Evolutionary conservation across 1,139 yeast genomes (phyloP), one percentile per base, ranked within the genome.

Genomic region (Geotrichum bryndzae): DNA sequence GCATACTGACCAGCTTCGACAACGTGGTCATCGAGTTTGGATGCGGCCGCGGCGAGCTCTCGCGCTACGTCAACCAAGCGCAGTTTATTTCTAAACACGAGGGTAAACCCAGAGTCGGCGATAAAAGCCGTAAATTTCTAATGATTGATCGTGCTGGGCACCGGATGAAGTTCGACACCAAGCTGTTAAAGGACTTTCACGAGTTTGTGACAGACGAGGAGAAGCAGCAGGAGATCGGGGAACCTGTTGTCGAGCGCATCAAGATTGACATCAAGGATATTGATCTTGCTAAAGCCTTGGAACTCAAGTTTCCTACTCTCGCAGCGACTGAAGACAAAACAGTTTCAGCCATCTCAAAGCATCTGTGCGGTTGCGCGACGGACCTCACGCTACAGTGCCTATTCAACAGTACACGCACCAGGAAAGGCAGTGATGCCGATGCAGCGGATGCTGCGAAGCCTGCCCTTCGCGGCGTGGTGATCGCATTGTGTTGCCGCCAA

Each of bases 401-500:
- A 1, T 65, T 80, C 38, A 85, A 84, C 63, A 80, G 84, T 3
- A 41, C 57, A 7, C 46, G 46, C 46, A 3, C 46, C 6, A 18
- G 46, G n/a, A 15, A 41, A 5, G n/a, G 1, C 46, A 27, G 1
- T 1, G 7, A 31, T 58, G 67, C 6, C 35, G 60, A 2, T 59
- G 65, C 65, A 53, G 68, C 6, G 53, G 41, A 53, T 57, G 54
- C 53, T 61, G 64, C 29, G 72, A 60, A 15, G 33, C 46, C 56
- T n/a, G 31, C 53, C 33, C 66, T 84, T 60, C 73, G 76, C 1
- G 96, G 95, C 0, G 73, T 88, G 63, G 75, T 88, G 53, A 89
- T 91, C 54, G 97, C 97, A n/a, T 86, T 91, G 89, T 91, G 97
- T 70, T 91, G 97, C 73, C 80, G 97, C 64, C 97, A 91, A 70